Evolutionary conservation across 176 grass and related monocot genomes (phyloP), one percentile per base, ranked within the genome.

Genomic region (Oryza rufipogon): DNA sequence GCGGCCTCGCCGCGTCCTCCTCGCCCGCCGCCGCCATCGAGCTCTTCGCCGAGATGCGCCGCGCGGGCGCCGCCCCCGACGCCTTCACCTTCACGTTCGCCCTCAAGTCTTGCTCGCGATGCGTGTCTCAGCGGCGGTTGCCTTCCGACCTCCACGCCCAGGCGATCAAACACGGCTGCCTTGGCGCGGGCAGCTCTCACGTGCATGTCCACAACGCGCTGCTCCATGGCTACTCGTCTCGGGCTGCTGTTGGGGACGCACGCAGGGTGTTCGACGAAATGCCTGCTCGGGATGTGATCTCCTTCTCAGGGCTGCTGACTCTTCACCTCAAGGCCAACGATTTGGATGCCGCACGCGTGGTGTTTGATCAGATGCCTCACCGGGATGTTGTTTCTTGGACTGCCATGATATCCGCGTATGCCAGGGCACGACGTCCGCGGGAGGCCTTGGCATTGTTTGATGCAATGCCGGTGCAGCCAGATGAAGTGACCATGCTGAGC

Each of bases 11-110:
- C 25, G 76, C 76, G 39, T 82, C 84, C 41, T n/a, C 38, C 39
- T 78, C 74, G 19, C 85, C 88, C 32, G 16, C 42, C 74, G 48
- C 44, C 46, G 82, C 85, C 78, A 78, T 90, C 70, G 64, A 65
- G 78, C 78, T 90, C 49, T 90, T 88, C 82, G 19, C 77, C 25
- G 71, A 78, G 49, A 90, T 93, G 91, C 77, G 85, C 63, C 81
- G 78, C 49, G 58, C 45, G 9, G 77, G 77, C 32, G 73, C 71
- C 13, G 23, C 60, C 32, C 91, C 88, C 1, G 91, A 93, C 65
- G 70, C 85, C 66, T 93, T 86, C 86, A 86, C 91, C 44, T 93
- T 93, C 79, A 90, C 91, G 12, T 93, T 93, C 86, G 64, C 77
- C 86, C 75, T 90, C 70, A 93, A 93, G 80, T 74, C 88, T 34